phyloP scores from a whole-genome alignment of 208 protist species.

The Trypanosoma mega region DNA sequence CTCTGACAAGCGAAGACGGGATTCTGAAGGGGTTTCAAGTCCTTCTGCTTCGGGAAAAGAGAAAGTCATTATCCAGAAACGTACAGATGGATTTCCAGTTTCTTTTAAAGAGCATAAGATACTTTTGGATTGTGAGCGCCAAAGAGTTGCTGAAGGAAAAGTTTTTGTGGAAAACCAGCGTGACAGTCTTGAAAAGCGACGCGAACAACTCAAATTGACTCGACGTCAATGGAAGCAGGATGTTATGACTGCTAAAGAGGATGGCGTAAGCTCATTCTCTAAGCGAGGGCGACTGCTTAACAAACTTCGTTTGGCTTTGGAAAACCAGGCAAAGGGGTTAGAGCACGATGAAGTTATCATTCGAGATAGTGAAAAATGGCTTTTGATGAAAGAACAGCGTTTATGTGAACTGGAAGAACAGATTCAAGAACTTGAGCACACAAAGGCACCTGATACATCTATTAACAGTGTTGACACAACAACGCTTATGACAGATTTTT shows the following conservation, averaged over 20 bases:
- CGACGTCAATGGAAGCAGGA: slow-evolving; percentile 82
- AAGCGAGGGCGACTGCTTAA: slow-evolving; percentile 67
- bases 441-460: slow-evolving; percentile 6
- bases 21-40: background rate
- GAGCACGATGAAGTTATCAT: slow-evolving; percentile 71
- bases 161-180: slow-evolving; percentile 60
- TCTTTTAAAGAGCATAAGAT: slow-evolving; percentile 48
- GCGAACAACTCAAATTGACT: slow-evolving; percentile 48
- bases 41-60: background rate
- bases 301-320: slow-evolving; percentile 52
- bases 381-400: slow-evolving; percentile 72
- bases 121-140: slow-evolving; percentile 51
- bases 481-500: slow-evolving; percentile 56
- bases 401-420: slow-evolving; percentile 63
- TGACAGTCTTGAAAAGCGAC: slow-evolving; percentile 51
- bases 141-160: slow-evolving; percentile 45
- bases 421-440: slow-evolving; percentile 55
- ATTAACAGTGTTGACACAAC: slow-evolving; percentile 42
- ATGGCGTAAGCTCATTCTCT: slow-evolving; percentile 72
- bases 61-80: background rate
- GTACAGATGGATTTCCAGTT: slow-evolving; percentile 24
- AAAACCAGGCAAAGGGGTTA: slow-evolving; percentile 56
- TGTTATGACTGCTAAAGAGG: slow-evolving; percentile 66
- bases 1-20: background rate
- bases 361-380: slow-evolving; percentile 69